phyloP scores from a whole-genome alignment of 345 rosid species.

The Melaleuca alternifolia region DNA sequence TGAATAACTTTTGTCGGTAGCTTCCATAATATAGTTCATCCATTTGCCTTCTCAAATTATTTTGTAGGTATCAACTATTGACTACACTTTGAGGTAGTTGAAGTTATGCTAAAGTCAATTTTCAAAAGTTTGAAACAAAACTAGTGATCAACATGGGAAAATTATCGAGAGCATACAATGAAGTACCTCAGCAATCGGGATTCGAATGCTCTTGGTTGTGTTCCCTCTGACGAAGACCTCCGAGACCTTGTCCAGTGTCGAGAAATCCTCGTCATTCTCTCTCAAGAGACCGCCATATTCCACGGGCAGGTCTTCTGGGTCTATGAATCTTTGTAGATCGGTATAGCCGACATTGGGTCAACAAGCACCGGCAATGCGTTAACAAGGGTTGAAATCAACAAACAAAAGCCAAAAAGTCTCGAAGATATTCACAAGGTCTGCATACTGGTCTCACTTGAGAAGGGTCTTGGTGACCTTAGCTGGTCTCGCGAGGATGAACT shows the following conservation, averaged over 20 bases:
- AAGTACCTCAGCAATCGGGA: constrained; percentile 37
- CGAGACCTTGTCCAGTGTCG: constrained; percentile 15
- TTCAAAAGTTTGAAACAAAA: background rate
- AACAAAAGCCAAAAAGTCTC: background rate
- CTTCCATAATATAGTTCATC: background rate
- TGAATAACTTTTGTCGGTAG: background rate
- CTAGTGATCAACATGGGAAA: background rate
- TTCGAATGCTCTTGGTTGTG: constrained; percentile 13
- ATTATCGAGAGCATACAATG: background rate
- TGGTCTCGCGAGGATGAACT: constrained; percentile 35
- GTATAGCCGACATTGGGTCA: background rate
- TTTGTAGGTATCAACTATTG: background rate
- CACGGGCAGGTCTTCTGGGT: constrained; percentile 37
- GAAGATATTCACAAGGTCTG: background rate
- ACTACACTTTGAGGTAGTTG: background rate
- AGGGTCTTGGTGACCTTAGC: constrained; percentile 38
- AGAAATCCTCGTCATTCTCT: constrained; percentile 34
- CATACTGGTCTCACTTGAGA: constrained; percentile 31
- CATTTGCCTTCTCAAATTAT: background rate
- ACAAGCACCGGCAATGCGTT: background rate
- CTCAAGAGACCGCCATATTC: constrained; percentile 51
- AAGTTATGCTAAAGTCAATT: background rate
- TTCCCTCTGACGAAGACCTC: constrained; percentile 18
- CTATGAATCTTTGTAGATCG: constrained; percentile 20
- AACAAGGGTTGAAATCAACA: background rate